phyloP scores from a whole-genome alignment of 768 basidiomycete genomes.

The Gymnopilus junonius region DNA sequence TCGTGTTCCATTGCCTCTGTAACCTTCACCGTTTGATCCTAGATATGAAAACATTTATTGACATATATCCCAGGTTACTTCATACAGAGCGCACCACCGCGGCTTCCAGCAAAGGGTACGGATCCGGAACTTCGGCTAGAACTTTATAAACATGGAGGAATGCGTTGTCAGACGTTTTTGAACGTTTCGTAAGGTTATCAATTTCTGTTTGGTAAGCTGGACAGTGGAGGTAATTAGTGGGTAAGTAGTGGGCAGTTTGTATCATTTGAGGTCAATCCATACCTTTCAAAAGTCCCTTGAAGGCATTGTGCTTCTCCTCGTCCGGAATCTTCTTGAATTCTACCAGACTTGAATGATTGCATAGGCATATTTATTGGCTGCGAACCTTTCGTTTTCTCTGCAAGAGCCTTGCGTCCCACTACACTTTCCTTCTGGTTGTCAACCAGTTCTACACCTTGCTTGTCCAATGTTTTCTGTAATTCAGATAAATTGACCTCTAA shows the following conservation, averaged over 20 bases:
- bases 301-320: constrained; percentile 81
- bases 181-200: constrained; percentile 91
- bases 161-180: constrained; percentile 90
- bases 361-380: not conserved
- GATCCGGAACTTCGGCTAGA: constrained; percentile 95
- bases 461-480: constrained; percentile 91
- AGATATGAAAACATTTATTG: not conserved
- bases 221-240: constrained; percentile 2
- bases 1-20: constrained; percentile 82
- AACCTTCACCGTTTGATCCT: constrained; percentile 95
- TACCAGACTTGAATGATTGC: constrained; percentile 33
- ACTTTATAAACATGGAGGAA: constrained; percentile 98
- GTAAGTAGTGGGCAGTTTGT: not conserved
- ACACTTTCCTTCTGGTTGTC: constrained; percentile 99
- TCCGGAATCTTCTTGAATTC: constrained; percentile 98
- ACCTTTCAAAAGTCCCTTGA: constrained; percentile 93
- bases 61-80: not conserved
- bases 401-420: constrained; percentile 89
- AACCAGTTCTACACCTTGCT: constrained; percentile 92
- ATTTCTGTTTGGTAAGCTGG: constrained; percentile 96
- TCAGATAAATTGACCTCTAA: constrained; percentile 87
- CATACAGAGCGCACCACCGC: constrained; percentile 67
- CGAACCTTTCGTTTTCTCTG: constrained; percentile 97
- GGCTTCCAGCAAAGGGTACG: constrained; percentile 93
- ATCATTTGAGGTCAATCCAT: constrained; percentile 12